Evolutionary conservation across 495 filamentous ascomycete species (phyloP), one percentile per base, ranked within the genome.

Genomic region (Alectoria sarmentosa): DNA sequence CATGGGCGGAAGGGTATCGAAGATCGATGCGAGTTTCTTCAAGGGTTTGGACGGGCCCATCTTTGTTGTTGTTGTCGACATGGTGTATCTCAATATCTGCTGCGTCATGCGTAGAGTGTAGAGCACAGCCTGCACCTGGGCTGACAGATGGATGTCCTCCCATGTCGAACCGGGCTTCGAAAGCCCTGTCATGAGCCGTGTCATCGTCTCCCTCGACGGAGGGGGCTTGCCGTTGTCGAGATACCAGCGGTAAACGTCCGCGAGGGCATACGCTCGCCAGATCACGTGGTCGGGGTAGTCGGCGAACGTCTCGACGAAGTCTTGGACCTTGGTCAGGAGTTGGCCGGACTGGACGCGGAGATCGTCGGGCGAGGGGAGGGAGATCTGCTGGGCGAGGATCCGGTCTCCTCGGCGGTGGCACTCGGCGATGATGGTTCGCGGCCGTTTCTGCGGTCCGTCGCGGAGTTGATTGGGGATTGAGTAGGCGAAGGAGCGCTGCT

Each of bases 61-160:
- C n/a, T n/a, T n/a, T n/a, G n/a, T n/a, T n/a, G n/a, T n/a, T n/a
- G n/a, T n/a, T n/a, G n/a, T n/a, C n/a, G n/a, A n/a, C n/a, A n/a
- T 23, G 21, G 58, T 9, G 26, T 63, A 66, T 14, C 7, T 65
- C 13, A 86, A 60, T 2, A 86, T 70, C 65, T 91, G 87, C 39
- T 78, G 76, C 4, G 86, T 68, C 64, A 90, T 86, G 36, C 88
- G 80, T 0, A 91, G 68, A 0, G 88, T 89, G 67, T 90, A 91
- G 10, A 82, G 74, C 6, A 80, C 80, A 4, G 83, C 83, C 37
- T 89, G 83, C 0, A 84, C 71, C 65, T 89, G 84, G 8, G 86
- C 87, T 17, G 78, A 69, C 15, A 88, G 77, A 58, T 92, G 88
- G 28, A 90, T 71, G 32, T 83, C 78, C 2, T 79, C 78, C 89